Evolutionary conservation across 169 alveolate species (phyloP), one percentile per base, ranked within the genome.

Genomic region (Eimeria falciformis): DNA sequence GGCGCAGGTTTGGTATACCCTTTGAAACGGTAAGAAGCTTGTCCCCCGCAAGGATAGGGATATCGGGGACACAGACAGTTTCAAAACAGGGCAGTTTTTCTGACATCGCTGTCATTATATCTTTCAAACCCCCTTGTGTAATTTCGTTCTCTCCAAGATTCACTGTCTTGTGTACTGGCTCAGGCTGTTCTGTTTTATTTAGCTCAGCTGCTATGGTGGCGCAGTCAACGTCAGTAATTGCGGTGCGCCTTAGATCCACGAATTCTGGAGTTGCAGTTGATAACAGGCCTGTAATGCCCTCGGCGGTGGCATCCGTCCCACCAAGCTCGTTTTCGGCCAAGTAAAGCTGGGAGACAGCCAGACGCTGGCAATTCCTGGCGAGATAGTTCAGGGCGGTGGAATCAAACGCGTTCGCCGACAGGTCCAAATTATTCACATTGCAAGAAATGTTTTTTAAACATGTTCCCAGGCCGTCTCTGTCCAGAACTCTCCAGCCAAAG

Each of bases 231-330:
- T 81, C 90, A 37, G 47, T 68, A 53, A 81, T 55, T 5, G 73
- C 90, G 53, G 77, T 56, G 55, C 90, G 90, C 90, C 90, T 53
- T 56, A 81, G 14, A 29, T 81, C 90, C 90, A 81, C 40, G 23
- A 55, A 56, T 45, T 25, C 17, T 33, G 90, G 90, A 17, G 53
- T 55, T 21, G 77, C 58, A 17, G 40, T 68, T 53, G 77, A 33
- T 25, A 81, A 21, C 56, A 81, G 40, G 37, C 56, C 33, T 53
- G 77, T 75, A 33, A 81, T 81, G 37, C 90, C 78, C 58, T 23
- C 56, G 40, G 55, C 90, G 21, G 62, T 75, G 5, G 33, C 17
- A 18, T 27, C 37, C 29, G 53, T 75, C n/a, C 77, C 90, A 21
- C 77, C 73, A 53, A 81, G 21, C 56, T 81, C n/a, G 77, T 81